Evolutionary conservation across 2,329 filamentous ascomycete genomes (phyloP), one percentile per base, ranked within the genome.

Genomic region (Triangularia setosa): DNA sequence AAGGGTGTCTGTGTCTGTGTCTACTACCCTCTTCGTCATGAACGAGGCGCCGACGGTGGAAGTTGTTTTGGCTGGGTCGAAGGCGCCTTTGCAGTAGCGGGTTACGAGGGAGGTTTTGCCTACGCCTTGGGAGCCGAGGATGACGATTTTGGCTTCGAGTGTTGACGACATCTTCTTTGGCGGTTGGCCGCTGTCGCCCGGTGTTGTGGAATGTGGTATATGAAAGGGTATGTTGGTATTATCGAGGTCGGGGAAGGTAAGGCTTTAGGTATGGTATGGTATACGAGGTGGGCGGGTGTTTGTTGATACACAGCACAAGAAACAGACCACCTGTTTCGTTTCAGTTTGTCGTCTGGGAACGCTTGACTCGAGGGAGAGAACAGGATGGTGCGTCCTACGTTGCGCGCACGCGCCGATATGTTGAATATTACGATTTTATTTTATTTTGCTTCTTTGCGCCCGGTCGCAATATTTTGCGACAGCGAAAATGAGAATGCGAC

Each of bases 11-110:
- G 90, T 91, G 75, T 97, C 91, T 67, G 86, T 87, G 77, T 97
- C 93, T 69, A 91, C 83, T 65, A 93, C 88, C 73, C 89, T 87
- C 78, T 93, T 93, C 53, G 90, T 90, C 75, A 92, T 82, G 76
- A 93, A 93, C 73, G 87, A 91, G 27, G 90, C 90, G 74, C 90
- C 90, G 64, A 93, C 87, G n/a, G 90, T 93, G 4, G 88, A 90
- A 2, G 83, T 85, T 55, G 81, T 81, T 74, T 87, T 79, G n/a
- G 82, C 78, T 6, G 88, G 88, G 68, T 87, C 84, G 76, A 90
- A 92, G 64, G 84, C 80, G 73, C 89, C 89, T 69, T 90, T 90
- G 78, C 89, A 90, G 73, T 89, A 93, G 68, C 90, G 87, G 79
- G 88, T 89, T 28, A 93, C 88, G 53, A 93, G 83, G 14, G 88